Conservation (phyloP, 1,284 basidiomycete species). For the Stygiomarasmius scandens region DNA sequence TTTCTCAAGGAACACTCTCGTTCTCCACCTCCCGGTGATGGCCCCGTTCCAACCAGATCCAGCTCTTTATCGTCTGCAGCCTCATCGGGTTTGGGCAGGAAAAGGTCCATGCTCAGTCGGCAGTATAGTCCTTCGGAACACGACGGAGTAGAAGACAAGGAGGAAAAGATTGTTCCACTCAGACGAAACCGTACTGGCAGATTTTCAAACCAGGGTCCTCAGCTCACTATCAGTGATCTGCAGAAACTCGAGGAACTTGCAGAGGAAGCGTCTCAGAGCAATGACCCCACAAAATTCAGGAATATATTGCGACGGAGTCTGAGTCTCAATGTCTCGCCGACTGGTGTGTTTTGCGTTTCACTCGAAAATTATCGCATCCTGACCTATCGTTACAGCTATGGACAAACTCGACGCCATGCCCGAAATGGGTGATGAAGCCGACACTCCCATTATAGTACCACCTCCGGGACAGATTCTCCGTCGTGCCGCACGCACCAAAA, state of each 20-base stretch:
- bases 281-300: constrained; percentile 85
- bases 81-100: constrained; percentile 63
- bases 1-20: constrained; percentile 94
- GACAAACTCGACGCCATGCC: constrained; percentile 68
- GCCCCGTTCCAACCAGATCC: constrained; percentile 34
- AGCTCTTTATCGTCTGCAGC: constrained; percentile 36
- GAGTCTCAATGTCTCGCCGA: constrained; percentile 84
- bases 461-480: constrained; percentile 89
- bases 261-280: constrained; percentile 81
- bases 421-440: constrained; percentile 76
- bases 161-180: constrained; percentile 68
- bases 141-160: constrained; percentile 67
- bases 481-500: constrained; percentile 92
- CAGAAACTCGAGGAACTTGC: constrained; percentile 92
- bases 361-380: constrained; percentile 11
- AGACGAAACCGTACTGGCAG: constrained; percentile 68
- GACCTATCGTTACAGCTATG: constrained; percentile 45
- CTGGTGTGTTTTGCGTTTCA: constrained; percentile 59
- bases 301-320: constrained; percentile 85
- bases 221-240: constrained; percentile 89
- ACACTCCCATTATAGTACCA: constrained; percentile 88
- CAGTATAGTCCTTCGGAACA: constrained; percentile 81
- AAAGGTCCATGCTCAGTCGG: constrained; percentile 87
- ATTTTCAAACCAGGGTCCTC: constrained; percentile 62
- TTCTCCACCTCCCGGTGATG: constrained; percentile 54